Evolutionary conservation across 345 rosid species (phyloP).

Genomic region (Salix purpurea): DNA sequence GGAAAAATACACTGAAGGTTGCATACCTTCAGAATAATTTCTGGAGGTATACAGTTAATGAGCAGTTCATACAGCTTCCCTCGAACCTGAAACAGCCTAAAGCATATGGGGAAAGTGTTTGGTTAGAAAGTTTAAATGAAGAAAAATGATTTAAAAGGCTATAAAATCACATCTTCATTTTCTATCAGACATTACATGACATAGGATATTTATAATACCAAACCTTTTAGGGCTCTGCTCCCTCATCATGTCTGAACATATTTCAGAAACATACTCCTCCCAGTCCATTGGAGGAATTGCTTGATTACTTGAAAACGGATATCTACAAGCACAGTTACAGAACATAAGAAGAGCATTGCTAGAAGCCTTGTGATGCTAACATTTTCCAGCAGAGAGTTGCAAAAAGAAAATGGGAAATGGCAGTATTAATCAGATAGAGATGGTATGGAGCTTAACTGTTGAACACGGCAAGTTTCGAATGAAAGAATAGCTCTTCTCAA

Average conservation of each 20-base stretch:
- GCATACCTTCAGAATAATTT: slow-evolving; percentile 70
- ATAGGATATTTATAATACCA: neutral
- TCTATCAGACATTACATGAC: neutral
- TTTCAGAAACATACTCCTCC: slow-evolving; percentile 88
- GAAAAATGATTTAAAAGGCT: neutral
- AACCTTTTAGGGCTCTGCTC: slow-evolving; percentile 96
- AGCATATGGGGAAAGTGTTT: slow-evolving; percentile 9
- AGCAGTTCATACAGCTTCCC: slow-evolving; percentile 86
- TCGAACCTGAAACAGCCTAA: slow-evolving; percentile 86
- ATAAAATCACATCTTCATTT: neutral
- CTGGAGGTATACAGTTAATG: slow-evolving; percentile 86
- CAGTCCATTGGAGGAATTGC: slow-evolving; percentile 86
- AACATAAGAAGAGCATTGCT: slow-evolving; percentile 8
- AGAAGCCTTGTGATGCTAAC: neutral
- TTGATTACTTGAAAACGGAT: slow-evolving; percentile 71
- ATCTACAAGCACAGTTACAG: slow-evolving; percentile 34
- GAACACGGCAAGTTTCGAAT: slow-evolving; percentile 81
- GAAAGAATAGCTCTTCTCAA: slow-evolving; percentile 81
- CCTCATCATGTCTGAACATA: slow-evolving; percentile 82
- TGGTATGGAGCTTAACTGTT: slow-evolving; percentile 55
- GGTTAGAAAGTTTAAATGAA: slow-evolving; percentile 9
- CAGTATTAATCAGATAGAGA: neutral
- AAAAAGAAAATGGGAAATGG: neutral
- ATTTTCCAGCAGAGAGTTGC: neutral
- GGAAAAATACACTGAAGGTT: neutral